Evolutionary conservation across 257 asterid species (phyloP), one percentile per base, ranked within the genome.

Genomic region (Solanum appendiculatum): DNA sequence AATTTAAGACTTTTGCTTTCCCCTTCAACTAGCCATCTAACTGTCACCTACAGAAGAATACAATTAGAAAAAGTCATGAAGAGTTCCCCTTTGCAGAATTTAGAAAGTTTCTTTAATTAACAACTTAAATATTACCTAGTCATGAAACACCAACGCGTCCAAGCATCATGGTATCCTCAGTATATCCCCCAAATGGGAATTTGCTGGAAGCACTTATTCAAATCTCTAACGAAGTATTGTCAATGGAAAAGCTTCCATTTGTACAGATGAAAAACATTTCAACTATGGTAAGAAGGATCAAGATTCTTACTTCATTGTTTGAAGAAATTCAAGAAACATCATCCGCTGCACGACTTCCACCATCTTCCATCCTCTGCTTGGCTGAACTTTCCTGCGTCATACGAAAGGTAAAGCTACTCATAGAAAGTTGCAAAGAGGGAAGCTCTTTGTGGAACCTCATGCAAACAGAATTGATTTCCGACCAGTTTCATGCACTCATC

Each of bases 361-460:
- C 97, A 5, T 93, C 98, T 78, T 91, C 97, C 3, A 88, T 94
- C 89, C 86, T 96, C 89, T 95, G 98, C 86, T 90, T 96, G 4
- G 91, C 95, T 0, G 99, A 96, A 91, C 95, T 96, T 86, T 89
- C 88, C 51, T 92, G 92, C 0, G 93, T 96, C 25, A 91, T 92
- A 5, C 86, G 84, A 85, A 90, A 92, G 89, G 92, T 87, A 15
- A 94, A 93, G 90, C 86, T 60, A 33, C 88, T 96, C 91, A 87
- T 92, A 18, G 93, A 90, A 87, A 89, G 89, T 78, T 93, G 93
- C 88, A 86, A 87, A 18, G 94, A 94, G 64, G 95, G 93, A 6
- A 95, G 97, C 87, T 89, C 90, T 68, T 68, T 94, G 33, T 96
- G 99, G 99, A 96, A 87, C 86, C 92, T 96, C n/a, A 82, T 92